Conservation (phyloP, 495 filamentous ascomycete genomes). For the Monascus purpureus region DNA sequence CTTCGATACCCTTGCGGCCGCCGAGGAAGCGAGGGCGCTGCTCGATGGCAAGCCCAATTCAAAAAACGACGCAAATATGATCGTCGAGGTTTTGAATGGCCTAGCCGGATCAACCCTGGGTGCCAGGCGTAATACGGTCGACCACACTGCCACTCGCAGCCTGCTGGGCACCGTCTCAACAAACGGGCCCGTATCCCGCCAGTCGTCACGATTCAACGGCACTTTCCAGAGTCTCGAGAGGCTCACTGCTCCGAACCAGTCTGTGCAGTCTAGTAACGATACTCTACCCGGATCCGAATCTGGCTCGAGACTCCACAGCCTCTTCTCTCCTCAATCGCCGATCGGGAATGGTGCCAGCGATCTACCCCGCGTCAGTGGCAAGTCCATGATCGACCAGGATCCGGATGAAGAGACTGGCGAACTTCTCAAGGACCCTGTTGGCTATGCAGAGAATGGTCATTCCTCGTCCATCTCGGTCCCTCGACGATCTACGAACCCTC, state of each 20-base stretch:
- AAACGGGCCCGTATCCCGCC: constrained; percentile 43
- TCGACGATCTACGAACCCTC: constrained; percentile 62
- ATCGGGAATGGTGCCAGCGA: constrained; percentile 62
- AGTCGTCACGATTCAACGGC: constrained; percentile 63
- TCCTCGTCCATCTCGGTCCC: constrained; percentile 23
- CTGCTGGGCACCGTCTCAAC: constrained; percentile 42
- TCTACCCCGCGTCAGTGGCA: constrained; percentile 58
- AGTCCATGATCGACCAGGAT: constrained; percentile 76
- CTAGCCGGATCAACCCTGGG: constrained; percentile 29
- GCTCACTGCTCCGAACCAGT: constrained; percentile 48
- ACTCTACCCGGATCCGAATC: constrained; percentile 47
- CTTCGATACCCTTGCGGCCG: constrained; percentile 57
- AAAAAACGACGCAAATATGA: constrained; percentile 60
- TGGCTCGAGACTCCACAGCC: constrained; percentile 48
- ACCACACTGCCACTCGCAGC: constrained; percentile 37
- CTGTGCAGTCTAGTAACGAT: constrained; percentile 36
- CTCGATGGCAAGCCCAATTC: constrained; percentile 71
- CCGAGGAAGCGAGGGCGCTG: constrained; percentile 60
- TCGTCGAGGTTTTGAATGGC: constrained; percentile 54
- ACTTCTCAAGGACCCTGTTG: constrained; percentile 69
- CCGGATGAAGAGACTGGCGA: constrained; percentile 76
- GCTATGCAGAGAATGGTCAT: constrained; percentile 67
- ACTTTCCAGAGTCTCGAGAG: constrained; percentile 62
- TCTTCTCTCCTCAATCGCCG: constrained; percentile 77
- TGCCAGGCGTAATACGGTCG: constrained; percentile 44